Percentiles rank a stretch among this genome's conserved stretches.
Conservation (phyloP, 1,284 basidiomycete species). For the Cryptococcus wingfieldii region DNA sequence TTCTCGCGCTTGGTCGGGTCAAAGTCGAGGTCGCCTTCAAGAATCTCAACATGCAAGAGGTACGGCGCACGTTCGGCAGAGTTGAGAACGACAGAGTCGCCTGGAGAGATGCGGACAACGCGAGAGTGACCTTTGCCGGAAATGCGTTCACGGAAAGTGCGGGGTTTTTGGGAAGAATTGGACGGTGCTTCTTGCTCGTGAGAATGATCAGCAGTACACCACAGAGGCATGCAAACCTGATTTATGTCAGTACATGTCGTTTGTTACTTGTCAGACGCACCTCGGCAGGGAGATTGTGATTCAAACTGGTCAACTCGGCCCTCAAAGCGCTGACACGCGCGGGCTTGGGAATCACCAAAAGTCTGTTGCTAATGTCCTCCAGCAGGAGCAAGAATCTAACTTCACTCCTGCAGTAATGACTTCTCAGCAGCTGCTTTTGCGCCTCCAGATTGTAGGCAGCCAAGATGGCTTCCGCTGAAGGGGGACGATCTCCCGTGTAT, state of each 20-base stretch:
- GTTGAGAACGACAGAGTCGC: conserved; percentile 96
- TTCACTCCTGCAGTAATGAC: conserved; percentile 89
- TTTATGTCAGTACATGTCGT: conserved; percentile 1
- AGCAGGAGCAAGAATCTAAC: conserved; percentile 83
- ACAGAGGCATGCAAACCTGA: conserved; percentile 82
- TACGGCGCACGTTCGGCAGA: conserved; percentile 96
- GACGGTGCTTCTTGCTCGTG: conserved; percentile 44
- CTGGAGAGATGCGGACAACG: conserved; percentile 94
- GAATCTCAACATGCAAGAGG: conserved; percentile 85
- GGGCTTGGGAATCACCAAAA: conserved; percentile 87
- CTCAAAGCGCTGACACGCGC: conserved; percentile 91
- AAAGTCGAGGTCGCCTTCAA: conserved; percentile 89
- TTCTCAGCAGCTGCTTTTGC: conserved; percentile 70
- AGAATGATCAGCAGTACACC: conserved; percentile 67
- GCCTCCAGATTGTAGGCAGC: conserved; percentile 64
- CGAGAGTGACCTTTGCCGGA: conserved; percentile 73
- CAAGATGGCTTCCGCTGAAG: conserved; percentile 41
- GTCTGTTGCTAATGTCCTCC: conserved; percentile 87
- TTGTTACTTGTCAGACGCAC: conserved; percentile 49
- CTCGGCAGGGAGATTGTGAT: conserved; percentile 93
- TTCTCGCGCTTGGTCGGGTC: conserved; percentile 81
- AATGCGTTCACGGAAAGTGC: conserved; percentile 40
- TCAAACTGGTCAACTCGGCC: conserved; percentile 91
- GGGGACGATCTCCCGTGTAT: conserved; percentile 48
- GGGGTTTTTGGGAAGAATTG: conserved; percentile 53